These are phyloP conservation scores for Castanopsis chinensis DNA, from an alignment of 306 rosid species.

Conservation along the genomic window DNA sequence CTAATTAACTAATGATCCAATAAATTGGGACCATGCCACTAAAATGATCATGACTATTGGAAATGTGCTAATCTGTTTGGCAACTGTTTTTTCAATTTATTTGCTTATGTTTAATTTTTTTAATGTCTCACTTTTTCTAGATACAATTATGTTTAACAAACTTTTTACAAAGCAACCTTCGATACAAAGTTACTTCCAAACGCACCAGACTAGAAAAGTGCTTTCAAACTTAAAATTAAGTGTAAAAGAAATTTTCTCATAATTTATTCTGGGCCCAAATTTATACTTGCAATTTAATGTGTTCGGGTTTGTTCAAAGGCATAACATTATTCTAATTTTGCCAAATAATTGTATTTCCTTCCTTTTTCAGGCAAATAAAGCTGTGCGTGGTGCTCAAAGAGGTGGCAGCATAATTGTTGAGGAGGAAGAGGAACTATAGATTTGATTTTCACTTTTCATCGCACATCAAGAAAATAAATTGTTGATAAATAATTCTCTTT, in stretches of 20 bases:
- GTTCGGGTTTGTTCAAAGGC: too few relatives aligned
- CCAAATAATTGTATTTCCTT: background rate
- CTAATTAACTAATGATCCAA: background rate
- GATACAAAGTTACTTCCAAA: too few relatives aligned
- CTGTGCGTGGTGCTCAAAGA: slow-evolving; percentile 18
- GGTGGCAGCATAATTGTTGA: slow-evolving; percentile 14
- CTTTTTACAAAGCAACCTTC: too few relatives aligned
- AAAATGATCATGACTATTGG: too few relatives aligned
- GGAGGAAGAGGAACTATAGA: slow-evolving; percentile 4
- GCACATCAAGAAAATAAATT: background rate
- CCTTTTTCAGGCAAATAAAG: slow-evolving; percentile 44
- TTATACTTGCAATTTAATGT: background rate
- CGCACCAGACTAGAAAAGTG: too few relatives aligned
- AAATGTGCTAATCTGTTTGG: too few relatives aligned
- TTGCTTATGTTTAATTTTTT: too few relatives aligned
- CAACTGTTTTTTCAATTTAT: too few relatives aligned
- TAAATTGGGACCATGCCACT: background rate
- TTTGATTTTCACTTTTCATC: background rate
- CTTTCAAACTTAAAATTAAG: background rate
- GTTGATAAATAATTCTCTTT: background rate
- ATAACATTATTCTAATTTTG: background rate
- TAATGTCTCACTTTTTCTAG: too few relatives aligned
- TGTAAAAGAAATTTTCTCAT: background rate
- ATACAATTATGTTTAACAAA: too few relatives aligned
- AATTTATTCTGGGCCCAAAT: background rate